Evolutionary conservation across 495 filamentous ascomycete genomes (phyloP), one percentile per base, ranked within the genome.

Genomic region (Penicillium herquei): DNA sequence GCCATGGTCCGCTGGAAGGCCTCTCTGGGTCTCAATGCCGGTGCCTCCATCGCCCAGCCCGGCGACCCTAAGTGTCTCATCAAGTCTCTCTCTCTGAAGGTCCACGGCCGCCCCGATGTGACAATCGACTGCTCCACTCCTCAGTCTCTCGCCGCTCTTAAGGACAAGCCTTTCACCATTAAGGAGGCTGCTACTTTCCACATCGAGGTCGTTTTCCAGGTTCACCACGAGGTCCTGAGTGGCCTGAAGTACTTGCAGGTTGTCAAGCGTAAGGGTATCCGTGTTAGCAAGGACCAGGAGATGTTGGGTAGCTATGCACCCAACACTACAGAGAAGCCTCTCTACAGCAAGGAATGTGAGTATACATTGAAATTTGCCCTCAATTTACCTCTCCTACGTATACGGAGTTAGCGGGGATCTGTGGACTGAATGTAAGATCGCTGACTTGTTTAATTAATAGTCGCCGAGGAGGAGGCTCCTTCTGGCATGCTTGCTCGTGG

Each of bases 261-360:
- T 10, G 87, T 96, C 13, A 96, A 92, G 82, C 81, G 91, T 59
- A 89, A 89, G 79, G 87, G 87, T 55, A 80, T 98, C 65, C 80
- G 81, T 18, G 84, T 94, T 37, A 87, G 86, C 76, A 98, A 96
- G 84, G 85, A 90, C 54, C 82, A 93, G 66, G 92, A 98, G 80
- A 98, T 98, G 94, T 87, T 98, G 77, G 93, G 94, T 49, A 92
- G 89, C 53, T 98, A 90, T 69, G 86, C 89, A 18, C 94, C 94
- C 30, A 96, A 86, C 73, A 96, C 94, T 7, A 83, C 86, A 32
- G 84, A 87, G 63, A 91, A 87, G 69, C 88, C 89, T 2, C 57
- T 84, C 45, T 95, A 97, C 72, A 85, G 85, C 71, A 97, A 96
- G 81, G 87, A 84, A 61, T 97, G 94, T 96, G 81, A 80, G 89